These are phyloP conservation scores for Bolboschoenus planiculmis DNA, from an alignment of 176 grass and related monocot genomes.

Conservation along the genomic window DNA sequence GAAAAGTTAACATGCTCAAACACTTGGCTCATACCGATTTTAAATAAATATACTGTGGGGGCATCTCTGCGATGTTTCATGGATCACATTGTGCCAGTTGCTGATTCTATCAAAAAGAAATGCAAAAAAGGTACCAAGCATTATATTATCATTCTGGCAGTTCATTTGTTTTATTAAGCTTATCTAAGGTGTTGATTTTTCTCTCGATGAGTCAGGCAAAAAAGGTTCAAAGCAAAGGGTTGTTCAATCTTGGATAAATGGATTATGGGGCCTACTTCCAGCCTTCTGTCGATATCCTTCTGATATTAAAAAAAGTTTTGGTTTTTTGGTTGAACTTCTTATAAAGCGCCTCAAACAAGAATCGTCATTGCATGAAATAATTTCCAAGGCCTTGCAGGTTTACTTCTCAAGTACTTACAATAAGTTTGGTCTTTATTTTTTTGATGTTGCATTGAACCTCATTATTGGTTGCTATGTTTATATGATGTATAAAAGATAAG, in stretches of 20 bases:
- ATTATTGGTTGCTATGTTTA: not conserved
- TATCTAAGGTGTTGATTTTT: constrained; percentile 21
- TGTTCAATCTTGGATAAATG: constrained; percentile 40
- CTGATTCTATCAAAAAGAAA: constrained; percentile 47
- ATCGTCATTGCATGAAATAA: constrained; percentile 46
- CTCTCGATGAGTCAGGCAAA: constrained; percentile 53
- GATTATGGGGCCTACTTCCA: constrained; percentile 78
- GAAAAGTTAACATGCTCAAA: constrained; percentile 60
- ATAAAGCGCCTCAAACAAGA: constrained; percentile 42
- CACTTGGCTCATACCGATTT: constrained; percentile 81
- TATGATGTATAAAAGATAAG: not conserved
- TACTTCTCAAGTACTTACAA: constrained; percentile 15
- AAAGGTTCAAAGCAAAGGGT: constrained; percentile 36
- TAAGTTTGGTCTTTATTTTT: constrained; percentile 15
- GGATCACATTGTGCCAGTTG: constrained; percentile 60
- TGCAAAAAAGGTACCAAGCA: constrained; percentile 41
- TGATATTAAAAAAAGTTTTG: constrained; percentile 54
- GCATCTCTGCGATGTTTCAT: constrained; percentile 52
- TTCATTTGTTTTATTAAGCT: not conserved
- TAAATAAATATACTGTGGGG: constrained; percentile 66
- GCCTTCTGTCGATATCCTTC: constrained; percentile 70
- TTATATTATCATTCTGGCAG: constrained; percentile 5
- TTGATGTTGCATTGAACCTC: not conserved
- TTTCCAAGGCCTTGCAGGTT: constrained; percentile 73
- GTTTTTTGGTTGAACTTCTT: constrained; percentile 59